Conservation (phyloP, 768 basidiomycete genomes). For the Serendipita vermifera region DNA sequence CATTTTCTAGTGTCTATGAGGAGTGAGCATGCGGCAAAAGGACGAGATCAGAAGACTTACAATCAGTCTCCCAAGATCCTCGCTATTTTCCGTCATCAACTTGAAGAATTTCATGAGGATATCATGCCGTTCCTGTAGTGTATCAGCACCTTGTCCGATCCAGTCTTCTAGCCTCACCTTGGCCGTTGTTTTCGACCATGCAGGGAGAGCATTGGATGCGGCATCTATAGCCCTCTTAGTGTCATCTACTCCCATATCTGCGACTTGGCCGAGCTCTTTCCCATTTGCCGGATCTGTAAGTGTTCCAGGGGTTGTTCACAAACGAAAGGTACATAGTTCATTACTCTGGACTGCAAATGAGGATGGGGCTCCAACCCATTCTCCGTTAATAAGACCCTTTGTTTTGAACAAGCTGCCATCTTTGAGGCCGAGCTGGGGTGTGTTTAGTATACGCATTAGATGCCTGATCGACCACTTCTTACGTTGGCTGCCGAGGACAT, state of each 20-base stretch:
- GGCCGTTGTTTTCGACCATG: constrained; percentile 79
- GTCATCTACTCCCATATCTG: constrained; percentile 80
- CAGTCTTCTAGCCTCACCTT: constrained; percentile 39
- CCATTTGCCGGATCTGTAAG: constrained; percentile 73
- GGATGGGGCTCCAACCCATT: constrained; percentile 72
- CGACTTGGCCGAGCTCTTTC: constrained; percentile 69
- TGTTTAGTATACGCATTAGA: background rate
- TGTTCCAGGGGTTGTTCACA: background rate
- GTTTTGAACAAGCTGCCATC: constrained; percentile 63
- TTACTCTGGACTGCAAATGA: constrained; percentile 66
- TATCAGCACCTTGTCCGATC: background rate
- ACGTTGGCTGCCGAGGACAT: background rate
- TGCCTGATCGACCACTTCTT: background rate
- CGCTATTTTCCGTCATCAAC: constrained; percentile 70
- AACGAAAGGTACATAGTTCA: constrained; percentile 20
- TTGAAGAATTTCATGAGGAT: constrained; percentile 64
- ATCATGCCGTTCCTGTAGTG: constrained; percentile 46
- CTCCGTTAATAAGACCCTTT: constrained; percentile 69
- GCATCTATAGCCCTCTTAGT: constrained; percentile 74
- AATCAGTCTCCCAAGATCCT: constrained; percentile 79
- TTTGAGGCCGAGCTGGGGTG: constrained; percentile 36
- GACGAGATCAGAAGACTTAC: constrained; percentile 31
- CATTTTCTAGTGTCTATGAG: constrained; percentile 81
- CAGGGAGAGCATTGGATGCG: constrained; percentile 65
- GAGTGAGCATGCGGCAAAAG: constrained; percentile 10